Evolutionary conservation across 2,329 filamentous ascomycete genomes (phyloP), one percentile per base, ranked within the genome.

Genomic region (Berkeleyomyces basicola): DNA sequence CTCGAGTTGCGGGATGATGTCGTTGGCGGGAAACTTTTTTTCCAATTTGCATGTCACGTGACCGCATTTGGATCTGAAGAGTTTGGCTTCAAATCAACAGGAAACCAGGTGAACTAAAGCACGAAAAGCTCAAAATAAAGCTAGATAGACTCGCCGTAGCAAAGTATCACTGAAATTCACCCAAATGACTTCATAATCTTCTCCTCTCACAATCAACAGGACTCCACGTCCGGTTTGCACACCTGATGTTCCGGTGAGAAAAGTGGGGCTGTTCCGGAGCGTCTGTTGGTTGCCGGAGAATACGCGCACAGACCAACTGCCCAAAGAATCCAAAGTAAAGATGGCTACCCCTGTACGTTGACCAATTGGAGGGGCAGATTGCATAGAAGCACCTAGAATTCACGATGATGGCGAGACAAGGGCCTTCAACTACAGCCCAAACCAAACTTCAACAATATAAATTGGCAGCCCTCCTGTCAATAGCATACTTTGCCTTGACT

Each of bases 311-410:
- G 57, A 40, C 63, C 63, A 65, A 14, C 9, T 55, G 53, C 47
- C 55, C n/a, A 40, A 59, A 57, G 53, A 37, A 46, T 40, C 9
- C n/a, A 43, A 33, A 55, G 31, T 23, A 40, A 60, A 51, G 42
- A 37, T 31, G 43, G 16, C 31, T 42, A 59, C 63, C 63, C 60
- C 58, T 64, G 60, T 64, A 14, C 11, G 31, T 43, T 62, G 33
- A 47, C 61, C 49, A 61, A 58, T 44, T 60, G 42, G 63, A 57
- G 46, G 47, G 43, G 46, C 33, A 53, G 61, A 65, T n/a, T 39
- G 40, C 42, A 61, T 65, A 59, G 64, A 65, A 65, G 59, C 58
- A 65, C 58, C 64, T 65, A 65, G 64, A 65, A 65, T 65, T 63
- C 58, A 62, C 55, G 64, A 65, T 63, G 51, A n/a, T 40, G n/a